phyloP scores from a whole-genome alignment of 257 asterid species.

The Fraxinus excelsior region DNA sequence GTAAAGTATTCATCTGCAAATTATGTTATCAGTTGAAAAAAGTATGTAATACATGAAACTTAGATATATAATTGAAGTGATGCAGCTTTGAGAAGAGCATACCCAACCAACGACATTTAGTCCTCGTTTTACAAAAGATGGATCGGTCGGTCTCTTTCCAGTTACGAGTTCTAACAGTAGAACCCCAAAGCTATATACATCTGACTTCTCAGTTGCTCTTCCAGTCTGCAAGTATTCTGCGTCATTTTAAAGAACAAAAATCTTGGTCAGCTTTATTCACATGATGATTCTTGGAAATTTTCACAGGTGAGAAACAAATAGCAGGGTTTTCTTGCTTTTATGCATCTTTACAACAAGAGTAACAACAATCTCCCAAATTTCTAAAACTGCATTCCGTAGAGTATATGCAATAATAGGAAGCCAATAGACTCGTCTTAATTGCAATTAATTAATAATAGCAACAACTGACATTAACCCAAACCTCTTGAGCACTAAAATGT shows the following conservation, averaged over 20 bases:
- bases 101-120: constrained; percentile 97
- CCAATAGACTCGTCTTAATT: no score
- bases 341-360: no score
- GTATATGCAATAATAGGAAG: no score
- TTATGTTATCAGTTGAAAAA: background rate
- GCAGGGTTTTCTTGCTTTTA: no score
- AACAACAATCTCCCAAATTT: no score
- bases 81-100: constrained; percentile 7
- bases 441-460: no score
- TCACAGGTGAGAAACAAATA: background rate
- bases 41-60: background rate
- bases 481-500: no score
- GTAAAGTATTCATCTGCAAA: constrained; percentile 70
- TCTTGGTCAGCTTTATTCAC: background rate
- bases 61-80: background rate
- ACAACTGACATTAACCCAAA: no score
- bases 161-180: constrained; percentile 84
- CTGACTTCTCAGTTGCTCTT: constrained; percentile 88
- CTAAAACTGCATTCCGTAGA: no score
- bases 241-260: constrained; percentile 3
- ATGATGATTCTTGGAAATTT: background rate
- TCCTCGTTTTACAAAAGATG: constrained; percentile 78
- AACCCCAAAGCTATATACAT: constrained; percentile 96
- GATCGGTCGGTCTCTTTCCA: constrained; percentile 93
- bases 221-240: constrained; percentile 96